These are phyloP conservation scores for Penicillium sclerotiorum DNA, from an alignment of 2,329 filamentous ascomycete species.

Conservation along the genomic window DNA sequence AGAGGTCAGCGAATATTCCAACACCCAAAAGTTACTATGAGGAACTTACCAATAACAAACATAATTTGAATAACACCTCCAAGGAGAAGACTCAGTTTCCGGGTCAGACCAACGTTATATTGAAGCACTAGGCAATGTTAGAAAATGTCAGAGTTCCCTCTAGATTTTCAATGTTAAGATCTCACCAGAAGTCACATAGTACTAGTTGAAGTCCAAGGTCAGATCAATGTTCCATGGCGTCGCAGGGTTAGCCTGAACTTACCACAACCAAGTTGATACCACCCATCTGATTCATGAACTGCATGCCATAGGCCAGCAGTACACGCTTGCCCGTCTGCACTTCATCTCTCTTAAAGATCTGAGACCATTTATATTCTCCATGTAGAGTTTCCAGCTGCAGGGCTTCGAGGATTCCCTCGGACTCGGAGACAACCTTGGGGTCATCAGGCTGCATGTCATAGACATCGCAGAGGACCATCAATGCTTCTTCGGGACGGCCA, in stretches of 20 bases:
- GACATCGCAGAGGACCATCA: constrained; percentile 32
- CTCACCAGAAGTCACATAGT: constrained; percentile 31
- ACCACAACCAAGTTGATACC: constrained; percentile 53
- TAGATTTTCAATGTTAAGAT: not conserved
- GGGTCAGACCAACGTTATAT: constrained; percentile 49
- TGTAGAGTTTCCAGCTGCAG: constrained; percentile 45
- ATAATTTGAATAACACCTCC: constrained; percentile 46
- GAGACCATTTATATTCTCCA: constrained; percentile 41
- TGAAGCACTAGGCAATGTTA: constrained; percentile 38
- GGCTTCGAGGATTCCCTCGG: constrained; percentile 45
- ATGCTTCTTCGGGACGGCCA: constrained; percentile 34
- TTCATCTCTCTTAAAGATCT: constrained; percentile 49
- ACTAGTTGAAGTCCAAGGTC: constrained; percentile 23
- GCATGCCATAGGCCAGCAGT: constrained; percentile 51
- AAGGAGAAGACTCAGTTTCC: constrained; percentile 50
- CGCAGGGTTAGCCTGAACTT: constrained; percentile 24
- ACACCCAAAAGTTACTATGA: not conserved
- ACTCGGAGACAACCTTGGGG: constrained; percentile 32
- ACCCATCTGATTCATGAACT: constrained; percentile 55
- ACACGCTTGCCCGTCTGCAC: constrained; percentile 49
- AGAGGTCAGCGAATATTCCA: not conserved
- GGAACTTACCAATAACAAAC: constrained; percentile 30
- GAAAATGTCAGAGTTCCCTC: too few relatives aligned
- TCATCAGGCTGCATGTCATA: constrained; percentile 27
- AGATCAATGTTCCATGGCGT: not conserved